These are phyloP conservation scores for Talaromyces sp. DNA, from an alignment of 2,329 filamentous ascomycete species.

Conservation along the genomic window DNA sequence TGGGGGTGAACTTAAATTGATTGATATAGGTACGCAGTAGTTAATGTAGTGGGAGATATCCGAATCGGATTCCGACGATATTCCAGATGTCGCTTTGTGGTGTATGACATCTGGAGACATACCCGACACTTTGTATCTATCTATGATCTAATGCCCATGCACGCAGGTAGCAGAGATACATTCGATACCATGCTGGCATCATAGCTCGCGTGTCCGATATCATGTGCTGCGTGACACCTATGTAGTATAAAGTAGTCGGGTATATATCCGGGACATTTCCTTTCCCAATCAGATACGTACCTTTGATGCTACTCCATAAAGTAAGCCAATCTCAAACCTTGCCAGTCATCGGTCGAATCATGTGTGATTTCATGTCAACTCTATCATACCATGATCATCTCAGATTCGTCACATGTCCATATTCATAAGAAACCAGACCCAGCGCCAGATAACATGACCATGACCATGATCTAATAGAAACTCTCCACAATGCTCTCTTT, in stretches of 20 bases:
- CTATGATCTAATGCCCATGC: too few relatives aligned
- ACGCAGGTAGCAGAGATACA: background rate
- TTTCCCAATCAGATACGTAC: background rate
- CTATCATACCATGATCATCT: background rate
- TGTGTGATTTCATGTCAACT: background rate
- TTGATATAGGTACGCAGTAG: background rate
- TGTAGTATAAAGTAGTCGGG: background rate
- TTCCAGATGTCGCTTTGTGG: background rate
- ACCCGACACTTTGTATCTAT: too few relatives aligned
- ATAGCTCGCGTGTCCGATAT: background rate
- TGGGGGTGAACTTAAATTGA: background rate
- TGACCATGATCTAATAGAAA: conserved; percentile 70
- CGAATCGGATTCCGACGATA: background rate
- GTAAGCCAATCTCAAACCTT: background rate
- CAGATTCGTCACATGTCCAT: conserved; percentile 1
- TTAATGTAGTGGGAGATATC: background rate
- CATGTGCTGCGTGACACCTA: background rate
- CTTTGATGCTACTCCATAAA: background rate
- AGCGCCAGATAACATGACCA: conserved; percentile 7
- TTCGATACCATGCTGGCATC: background rate
- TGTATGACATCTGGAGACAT: too few relatives aligned
- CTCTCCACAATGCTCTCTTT: conserved; percentile 99
- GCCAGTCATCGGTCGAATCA: background rate
- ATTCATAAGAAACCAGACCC: background rate
- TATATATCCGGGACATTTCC: background rate